These are phyloP conservation scores for Candolleomyces aberdarensis DNA, from an alignment of 768 basidiomycete species.

Conservation along the genomic window DNA sequence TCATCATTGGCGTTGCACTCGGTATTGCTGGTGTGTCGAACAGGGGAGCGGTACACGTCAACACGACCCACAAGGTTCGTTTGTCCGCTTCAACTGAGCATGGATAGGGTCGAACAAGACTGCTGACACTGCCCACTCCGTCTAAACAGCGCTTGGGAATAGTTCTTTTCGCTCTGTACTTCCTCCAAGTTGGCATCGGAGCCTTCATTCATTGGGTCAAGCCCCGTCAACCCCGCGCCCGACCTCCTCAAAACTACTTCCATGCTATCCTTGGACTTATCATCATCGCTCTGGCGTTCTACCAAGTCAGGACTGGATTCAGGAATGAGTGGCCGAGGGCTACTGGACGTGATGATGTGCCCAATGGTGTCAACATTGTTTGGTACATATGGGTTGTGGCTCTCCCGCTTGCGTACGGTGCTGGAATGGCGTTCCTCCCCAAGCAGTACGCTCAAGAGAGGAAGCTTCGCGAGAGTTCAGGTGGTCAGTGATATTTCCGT, in stretches of 20 bases:
- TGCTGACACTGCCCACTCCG: conserved; percentile 3
- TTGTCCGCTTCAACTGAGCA: background rate
- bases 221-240: conserved; percentile 29
- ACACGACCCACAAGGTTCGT: conserved; percentile 48
- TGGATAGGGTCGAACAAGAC: background rate
- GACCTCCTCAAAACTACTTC: conserved; percentile 54
- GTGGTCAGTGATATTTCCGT: background rate
- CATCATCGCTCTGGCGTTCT: conserved; percentile 47
- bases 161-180: conserved; percentile 46
- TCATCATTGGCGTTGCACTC: conserved; percentile 41
- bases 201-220: conserved; percentile 54
- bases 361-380: conserved; percentile 33
- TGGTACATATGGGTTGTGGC: conserved; percentile 52
- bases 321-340: conserved; percentile 45
- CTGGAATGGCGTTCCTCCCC: conserved; percentile 41
- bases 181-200: conserved; percentile 48
- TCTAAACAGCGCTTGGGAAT: conserved; percentile 44
- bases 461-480: conserved; percentile 13
- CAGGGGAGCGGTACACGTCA: conserved; percentile 32
- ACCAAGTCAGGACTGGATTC: conserved; percentile 48
- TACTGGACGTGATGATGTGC: conserved; percentile 39
- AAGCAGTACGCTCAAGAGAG: conserved; percentile 49
- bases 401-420: conserved; percentile 40
- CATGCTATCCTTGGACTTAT: conserved; percentile 54
- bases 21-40: conserved; percentile 38